Evolutionary conservation across 306 rosid genomes (phyloP).

Genomic region (Gillenia trifoliata): DNA sequence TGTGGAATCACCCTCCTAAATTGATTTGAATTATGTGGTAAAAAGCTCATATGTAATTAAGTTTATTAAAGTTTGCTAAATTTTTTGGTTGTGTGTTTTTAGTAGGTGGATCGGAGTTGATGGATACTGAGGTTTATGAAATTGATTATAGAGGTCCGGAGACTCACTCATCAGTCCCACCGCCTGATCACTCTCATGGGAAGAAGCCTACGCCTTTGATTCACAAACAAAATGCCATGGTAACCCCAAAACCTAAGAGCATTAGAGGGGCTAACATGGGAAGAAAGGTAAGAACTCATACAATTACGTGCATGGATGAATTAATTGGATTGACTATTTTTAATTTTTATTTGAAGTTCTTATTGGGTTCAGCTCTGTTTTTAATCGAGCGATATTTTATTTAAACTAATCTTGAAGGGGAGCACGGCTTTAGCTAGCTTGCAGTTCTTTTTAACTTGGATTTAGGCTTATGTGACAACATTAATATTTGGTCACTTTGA

Average conservation of each 20-base stretch:
- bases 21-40: not conserved
- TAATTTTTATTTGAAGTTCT: not conserved
- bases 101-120: slow-evolving; percentile 20
- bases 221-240: slow-evolving; percentile 25
- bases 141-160: slow-evolving; percentile 97
- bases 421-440: not conserved
- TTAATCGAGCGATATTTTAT: not conserved
- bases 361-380: not conserved
- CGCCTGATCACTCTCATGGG: slow-evolving; percentile 52
- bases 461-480: not conserved
- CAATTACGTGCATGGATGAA: not conserved
- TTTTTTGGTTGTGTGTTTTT: not conserved
- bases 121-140: slow-evolving; percentile 55
- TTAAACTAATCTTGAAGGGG: not conserved
- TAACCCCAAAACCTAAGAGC: slow-evolving; percentile 25
- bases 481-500: not conserved
- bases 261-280: slow-evolving; percentile 1
- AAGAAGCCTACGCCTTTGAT: slow-evolving; percentile 9
- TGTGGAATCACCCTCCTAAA: not conserved
- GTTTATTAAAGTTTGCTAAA: not conserved
- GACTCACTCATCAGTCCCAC: slow-evolving; percentile 74
- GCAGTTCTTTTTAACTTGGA: too few species aligned
- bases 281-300: slow-evolving; percentile 36
- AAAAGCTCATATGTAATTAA: not conserved
- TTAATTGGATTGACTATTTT: not conserved